These are phyloP conservation scores for Plectosphaerella sp. DNA, from an alignment of 2,329 filamentous ascomycete genomes.

Conservation along the genomic window DNA sequence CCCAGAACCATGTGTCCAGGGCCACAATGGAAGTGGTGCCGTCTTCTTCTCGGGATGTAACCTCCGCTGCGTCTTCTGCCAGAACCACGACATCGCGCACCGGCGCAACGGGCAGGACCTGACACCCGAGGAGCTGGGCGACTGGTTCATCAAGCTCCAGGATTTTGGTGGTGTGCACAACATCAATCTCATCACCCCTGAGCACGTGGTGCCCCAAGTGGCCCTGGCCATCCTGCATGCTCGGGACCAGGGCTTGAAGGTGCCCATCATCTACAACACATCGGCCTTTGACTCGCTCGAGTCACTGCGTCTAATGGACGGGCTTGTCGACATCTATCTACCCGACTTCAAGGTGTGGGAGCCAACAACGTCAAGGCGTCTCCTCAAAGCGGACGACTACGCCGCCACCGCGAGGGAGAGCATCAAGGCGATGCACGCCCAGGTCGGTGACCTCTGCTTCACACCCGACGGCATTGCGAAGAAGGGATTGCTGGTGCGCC, in stretches of 20 bases:
- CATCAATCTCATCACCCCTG: conserved; percentile 82
- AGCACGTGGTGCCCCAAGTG: conserved; percentile 83
- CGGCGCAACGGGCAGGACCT: conserved; percentile 77
- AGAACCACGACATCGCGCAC: conserved; percentile 82
- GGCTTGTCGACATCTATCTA: conserved; percentile 81
- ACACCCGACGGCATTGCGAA: conserved; percentile 78
- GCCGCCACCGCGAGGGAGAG: conserved; percentile 68
- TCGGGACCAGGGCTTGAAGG: conserved; percentile 59
- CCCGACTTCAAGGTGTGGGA: conserved; percentile 86
- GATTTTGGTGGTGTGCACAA: conserved; percentile 79
- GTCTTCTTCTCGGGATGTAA: conserved; percentile 80
- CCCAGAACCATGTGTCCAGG: conserved; percentile 75
- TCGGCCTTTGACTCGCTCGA: conserved; percentile 74
- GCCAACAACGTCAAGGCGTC: conserved; percentile 56
- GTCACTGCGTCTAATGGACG: conserved; percentile 69
- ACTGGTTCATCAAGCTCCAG: conserved; percentile 82
- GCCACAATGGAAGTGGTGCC: conserved; percentile 72
- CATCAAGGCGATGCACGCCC: conserved; percentile 72
- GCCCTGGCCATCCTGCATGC: conserved; percentile 72
- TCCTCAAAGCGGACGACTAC: conserved; percentile 78
- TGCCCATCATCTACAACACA: conserved; percentile 83
- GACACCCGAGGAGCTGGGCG: conserved; percentile 71
- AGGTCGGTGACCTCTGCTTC: conserved; percentile 81
- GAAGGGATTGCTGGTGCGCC: conserved; percentile 68
- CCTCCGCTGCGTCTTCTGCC: conserved; percentile 70